Conservation (phyloP, 2,329 filamentous ascomycete genomes). For the Pestalotiopsis sp. region DNA sequence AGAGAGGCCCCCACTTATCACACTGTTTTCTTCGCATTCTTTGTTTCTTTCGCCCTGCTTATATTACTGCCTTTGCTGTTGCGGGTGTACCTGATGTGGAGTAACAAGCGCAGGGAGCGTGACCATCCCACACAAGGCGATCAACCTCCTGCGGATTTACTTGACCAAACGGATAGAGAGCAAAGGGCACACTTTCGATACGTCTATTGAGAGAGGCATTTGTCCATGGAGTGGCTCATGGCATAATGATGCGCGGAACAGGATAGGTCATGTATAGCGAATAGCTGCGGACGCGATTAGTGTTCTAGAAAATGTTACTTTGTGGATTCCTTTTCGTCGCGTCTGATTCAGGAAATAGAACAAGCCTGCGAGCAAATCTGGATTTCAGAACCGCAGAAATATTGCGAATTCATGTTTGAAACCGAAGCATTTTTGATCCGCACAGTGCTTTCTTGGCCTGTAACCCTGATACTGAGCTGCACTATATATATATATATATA, state of each 20-base stretch:
- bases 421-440: too few species aligned
- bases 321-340: background rate
- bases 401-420: too few species aligned
- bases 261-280: background rate
- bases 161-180: background rate
- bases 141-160: background rate
- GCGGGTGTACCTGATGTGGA: background rate
- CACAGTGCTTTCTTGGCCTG: too few species aligned
- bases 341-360: background rate
- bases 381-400: too few species aligned
- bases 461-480: too few species aligned
- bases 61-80: too few species aligned
- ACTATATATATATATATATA: too few species aligned
- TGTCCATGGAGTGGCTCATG: background rate
- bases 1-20: background rate
- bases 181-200: background rate
- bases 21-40: conserved; percentile 20
- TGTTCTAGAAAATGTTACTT: background rate
- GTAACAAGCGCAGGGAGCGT: background rate
- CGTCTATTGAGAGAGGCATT: background rate
- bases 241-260: background rate
- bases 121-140: background rate
- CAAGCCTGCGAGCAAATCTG: too few species aligned
- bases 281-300: background rate
- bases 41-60: conserved; percentile 5